Evolutionary conservation across 2,329 filamentous ascomycete genomes (phyloP).

Genomic region (Delphinella strobiligena): DNA sequence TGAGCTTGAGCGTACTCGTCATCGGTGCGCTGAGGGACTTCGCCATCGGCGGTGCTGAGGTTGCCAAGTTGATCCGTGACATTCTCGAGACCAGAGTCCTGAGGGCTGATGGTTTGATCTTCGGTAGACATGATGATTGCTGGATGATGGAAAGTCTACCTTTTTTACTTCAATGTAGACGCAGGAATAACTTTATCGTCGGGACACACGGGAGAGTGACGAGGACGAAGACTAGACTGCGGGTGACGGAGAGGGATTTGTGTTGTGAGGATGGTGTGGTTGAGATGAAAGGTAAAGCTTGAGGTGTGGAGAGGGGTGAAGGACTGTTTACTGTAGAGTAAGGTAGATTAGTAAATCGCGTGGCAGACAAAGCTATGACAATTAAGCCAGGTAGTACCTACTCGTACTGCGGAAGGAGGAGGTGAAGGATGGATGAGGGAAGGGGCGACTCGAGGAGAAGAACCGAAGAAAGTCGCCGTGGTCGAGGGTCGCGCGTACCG

Average conservation of each 20-base stretch:
- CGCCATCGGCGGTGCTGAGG: constrained; percentile 37
- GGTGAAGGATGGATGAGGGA: background rate
- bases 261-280: constrained; percentile 1
- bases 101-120: constrained; percentile 20
- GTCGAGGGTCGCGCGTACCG: too few species aligned
- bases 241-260: constrained; percentile 4
- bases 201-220: background rate
- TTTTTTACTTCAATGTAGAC: background rate
- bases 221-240: background rate
- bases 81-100: constrained; percentile 22
- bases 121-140: constrained; percentile 28
- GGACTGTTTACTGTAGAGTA: constrained; percentile 1
- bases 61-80: constrained; percentile 31
- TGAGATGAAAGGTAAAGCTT: constrained; percentile 3
- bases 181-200: background rate
- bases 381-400: too few species aligned
- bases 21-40: constrained; percentile 85
- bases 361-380: too few species aligned
- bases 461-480: background rate
- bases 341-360: background rate
- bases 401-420: background rate
- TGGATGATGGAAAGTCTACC: background rate
- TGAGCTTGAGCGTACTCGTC: constrained; percentile 91
- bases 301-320: constrained; percentile 3
- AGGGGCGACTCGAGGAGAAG: background rate